phyloP scores from a whole-genome alignment of 2,329 filamentous ascomycete species.

The Botryosphaeria dothidea region DNA sequence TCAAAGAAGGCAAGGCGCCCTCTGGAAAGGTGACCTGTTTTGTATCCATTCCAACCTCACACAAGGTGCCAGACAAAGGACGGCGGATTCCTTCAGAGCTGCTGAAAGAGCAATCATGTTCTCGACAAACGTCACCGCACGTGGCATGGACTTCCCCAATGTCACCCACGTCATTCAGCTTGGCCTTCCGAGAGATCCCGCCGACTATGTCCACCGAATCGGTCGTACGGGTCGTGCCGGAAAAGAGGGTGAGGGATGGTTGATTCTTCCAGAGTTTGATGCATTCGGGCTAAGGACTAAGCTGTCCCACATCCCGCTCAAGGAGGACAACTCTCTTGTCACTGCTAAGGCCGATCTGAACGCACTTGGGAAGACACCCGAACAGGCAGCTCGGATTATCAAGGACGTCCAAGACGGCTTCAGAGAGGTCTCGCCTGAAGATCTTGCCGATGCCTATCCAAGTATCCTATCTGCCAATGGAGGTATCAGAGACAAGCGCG shows the following conservation, averaged over 20 bases:
- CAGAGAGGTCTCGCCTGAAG: background rate
- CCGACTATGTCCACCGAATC: conserved; percentile 54
- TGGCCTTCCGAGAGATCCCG: conserved; percentile 46
- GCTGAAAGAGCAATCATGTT: conserved; percentile 57
- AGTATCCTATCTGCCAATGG: background rate
- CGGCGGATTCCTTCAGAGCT: conserved; percentile 70
- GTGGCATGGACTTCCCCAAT: conserved; percentile 56
- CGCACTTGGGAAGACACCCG: conserved; percentile 38
- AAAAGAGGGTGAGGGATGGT: conserved; percentile 70
- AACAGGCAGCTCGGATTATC: conserved; percentile 23
- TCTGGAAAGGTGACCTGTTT: conserved; percentile 43
- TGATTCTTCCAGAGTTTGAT: conserved; percentile 63
- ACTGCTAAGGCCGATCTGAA: conserved; percentile 47
- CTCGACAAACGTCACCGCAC: conserved; percentile 53
- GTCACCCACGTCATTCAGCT: conserved; percentile 55
- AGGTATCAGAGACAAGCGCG: conserved; percentile 36
- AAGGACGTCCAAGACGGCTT: background rate
- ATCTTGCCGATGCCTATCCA: background rate
- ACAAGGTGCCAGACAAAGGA: conserved; percentile 68
- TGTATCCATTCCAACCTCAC: conserved; percentile 79
- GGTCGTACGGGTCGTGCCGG: conserved; percentile 64
- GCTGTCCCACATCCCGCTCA: conserved; percentile 58
- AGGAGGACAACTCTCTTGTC: conserved; percentile 55
- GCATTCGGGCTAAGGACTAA: conserved; percentile 49
- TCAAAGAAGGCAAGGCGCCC: conserved; percentile 28